phyloP scores from a whole-genome alignment of 495 filamentous ascomycete genomes.

The Jackrogersella minutella region DNA sequence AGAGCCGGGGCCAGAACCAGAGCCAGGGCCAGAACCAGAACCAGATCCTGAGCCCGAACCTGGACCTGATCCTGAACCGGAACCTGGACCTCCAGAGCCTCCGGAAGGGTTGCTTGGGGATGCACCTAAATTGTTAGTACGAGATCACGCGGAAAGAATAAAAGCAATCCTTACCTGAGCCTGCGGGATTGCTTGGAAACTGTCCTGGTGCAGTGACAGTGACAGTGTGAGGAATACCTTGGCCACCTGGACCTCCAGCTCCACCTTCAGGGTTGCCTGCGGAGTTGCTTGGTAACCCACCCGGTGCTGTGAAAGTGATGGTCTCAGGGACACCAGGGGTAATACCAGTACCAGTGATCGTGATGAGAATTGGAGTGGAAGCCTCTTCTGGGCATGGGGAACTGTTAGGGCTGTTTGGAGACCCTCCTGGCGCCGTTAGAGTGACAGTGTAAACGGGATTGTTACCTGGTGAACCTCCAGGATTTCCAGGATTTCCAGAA shows the following conservation, averaged over 20 bases:
- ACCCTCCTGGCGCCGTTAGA: slow-evolving; percentile 20
- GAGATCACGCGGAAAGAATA: background rate
- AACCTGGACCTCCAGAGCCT: slow-evolving; percentile 18
- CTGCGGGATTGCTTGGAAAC: slow-evolving; percentile 20
- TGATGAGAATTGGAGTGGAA: slow-evolving; percentile 20
- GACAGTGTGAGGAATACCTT: slow-evolving; percentile 23
- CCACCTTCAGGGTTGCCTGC: slow-evolving; percentile 16
- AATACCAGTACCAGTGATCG: slow-evolving; percentile 27
- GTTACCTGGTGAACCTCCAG: slow-evolving; percentile 24
- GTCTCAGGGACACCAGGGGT: slow-evolving; percentile 25
- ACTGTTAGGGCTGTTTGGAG: slow-evolving; percentile 7
- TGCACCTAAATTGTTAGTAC: slow-evolving; percentile 8
- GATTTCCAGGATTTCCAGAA: background rate
- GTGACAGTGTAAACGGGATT: slow-evolving; percentile 21
- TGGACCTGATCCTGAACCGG: no score
- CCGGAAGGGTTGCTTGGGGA: no score
- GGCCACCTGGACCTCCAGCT: slow-evolving; percentile 22
- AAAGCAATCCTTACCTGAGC: slow-evolving; percentile 20
- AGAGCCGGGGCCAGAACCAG: no score
- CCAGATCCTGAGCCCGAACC: no score
- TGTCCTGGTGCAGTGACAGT: slow-evolving; percentile 32
- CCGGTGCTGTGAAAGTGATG: slow-evolving; percentile 25
- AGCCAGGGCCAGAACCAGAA: no score
- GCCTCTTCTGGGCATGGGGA: slow-evolving; percentile 14
- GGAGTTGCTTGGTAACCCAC: slow-evolving; percentile 21